Conservation (phyloP, 352 stramenopile genomes). For the Phytophthora quininea region DNA sequence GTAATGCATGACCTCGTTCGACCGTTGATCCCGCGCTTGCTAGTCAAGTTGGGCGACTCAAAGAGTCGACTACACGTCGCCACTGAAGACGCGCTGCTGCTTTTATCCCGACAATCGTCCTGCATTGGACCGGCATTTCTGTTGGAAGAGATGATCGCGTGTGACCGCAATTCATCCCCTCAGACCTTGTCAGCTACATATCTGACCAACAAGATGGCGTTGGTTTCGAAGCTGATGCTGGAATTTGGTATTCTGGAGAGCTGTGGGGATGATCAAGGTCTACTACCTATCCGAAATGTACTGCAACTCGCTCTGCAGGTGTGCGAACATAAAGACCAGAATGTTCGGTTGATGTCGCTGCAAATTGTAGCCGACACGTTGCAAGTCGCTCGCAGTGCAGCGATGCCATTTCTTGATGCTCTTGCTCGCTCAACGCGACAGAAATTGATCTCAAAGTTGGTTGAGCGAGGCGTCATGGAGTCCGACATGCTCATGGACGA, state of each 20-base stretch:
- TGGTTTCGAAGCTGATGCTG: slow-evolving; percentile 78
- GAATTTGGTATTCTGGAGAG: slow-evolving; percentile 79
- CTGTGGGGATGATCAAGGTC: slow-evolving; percentile 31
- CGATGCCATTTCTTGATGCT: slow-evolving; percentile 76
- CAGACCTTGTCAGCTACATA: slow-evolving; percentile 65
- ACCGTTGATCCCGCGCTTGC: slow-evolving; percentile 70
- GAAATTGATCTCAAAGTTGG: slow-evolving; percentile 84
- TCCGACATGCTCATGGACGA: slow-evolving; percentile 86
- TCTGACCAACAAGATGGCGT: slow-evolving; percentile 69
- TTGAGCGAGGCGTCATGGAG: slow-evolving; percentile 74
- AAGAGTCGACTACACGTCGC: slow-evolving; percentile 75
- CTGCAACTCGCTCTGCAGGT: slow-evolving; percentile 71
- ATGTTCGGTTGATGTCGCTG: slow-evolving; percentile 63
- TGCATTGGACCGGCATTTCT: slow-evolving; percentile 75
- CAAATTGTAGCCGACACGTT: slow-evolving; percentile 77
- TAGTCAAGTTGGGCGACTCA: slow-evolving; percentile 78
- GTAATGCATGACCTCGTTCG: slow-evolving; percentile 63
- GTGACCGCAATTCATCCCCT: slow-evolving; percentile 59
- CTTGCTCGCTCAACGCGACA: slow-evolving; percentile 67
- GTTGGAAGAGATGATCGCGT: slow-evolving; percentile 74
- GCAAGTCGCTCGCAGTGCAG: slow-evolving; percentile 56
- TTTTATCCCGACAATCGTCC: slow-evolving; percentile 64
- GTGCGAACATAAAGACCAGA: slow-evolving; percentile 76
- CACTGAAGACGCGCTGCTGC: slow-evolving; percentile 74
- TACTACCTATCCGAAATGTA: slow-evolving; percentile 68